phyloP scores from a whole-genome alignment of 192 early-diverging fungal genomes.

The Oehlia diaphana region DNA sequence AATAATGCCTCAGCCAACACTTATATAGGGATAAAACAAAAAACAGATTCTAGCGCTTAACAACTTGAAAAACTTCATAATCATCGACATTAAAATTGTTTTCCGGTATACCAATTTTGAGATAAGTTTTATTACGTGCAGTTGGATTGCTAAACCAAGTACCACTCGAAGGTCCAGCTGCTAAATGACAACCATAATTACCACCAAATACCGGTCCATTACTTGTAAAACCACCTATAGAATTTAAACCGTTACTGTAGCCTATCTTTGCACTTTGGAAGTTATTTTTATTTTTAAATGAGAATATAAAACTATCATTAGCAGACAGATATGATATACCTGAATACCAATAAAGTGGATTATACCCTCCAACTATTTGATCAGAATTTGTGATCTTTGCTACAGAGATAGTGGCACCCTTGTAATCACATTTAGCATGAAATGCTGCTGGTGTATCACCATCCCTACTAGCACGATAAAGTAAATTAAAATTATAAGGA shows the following conservation, averaged over 20 bases:
- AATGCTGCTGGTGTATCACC: not conserved
- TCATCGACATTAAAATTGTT: too few relatives aligned
- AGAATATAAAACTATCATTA: not conserved
- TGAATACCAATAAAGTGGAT: not conserved
- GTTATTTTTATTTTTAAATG: not conserved
- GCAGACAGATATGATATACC: not conserved
- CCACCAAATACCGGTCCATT: not conserved
- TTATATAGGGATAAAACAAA: too few relatives aligned
- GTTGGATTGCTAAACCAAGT: too few relatives aligned
- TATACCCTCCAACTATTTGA: slow-evolving; percentile 16
- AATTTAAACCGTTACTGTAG: not conserved
- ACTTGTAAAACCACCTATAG: not conserved
- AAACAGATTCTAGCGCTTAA: too few relatives aligned
- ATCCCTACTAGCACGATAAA: slow-evolving; percentile 11
- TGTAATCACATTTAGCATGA: not conserved
- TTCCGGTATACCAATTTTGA: too few relatives aligned
- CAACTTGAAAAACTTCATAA: too few relatives aligned
- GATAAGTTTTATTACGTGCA: too few relatives aligned
- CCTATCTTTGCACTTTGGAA: not conserved
- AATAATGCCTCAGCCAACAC: too few relatives aligned
- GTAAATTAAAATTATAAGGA: not conserved
- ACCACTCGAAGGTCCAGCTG: too few relatives aligned
- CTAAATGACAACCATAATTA: not conserved
- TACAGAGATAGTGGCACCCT: not conserved
- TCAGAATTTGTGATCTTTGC: not conserved